phyloP scores from a whole-genome alignment of 2,329 filamentous ascomycete species.

The Fusarium algeriense region DNA sequence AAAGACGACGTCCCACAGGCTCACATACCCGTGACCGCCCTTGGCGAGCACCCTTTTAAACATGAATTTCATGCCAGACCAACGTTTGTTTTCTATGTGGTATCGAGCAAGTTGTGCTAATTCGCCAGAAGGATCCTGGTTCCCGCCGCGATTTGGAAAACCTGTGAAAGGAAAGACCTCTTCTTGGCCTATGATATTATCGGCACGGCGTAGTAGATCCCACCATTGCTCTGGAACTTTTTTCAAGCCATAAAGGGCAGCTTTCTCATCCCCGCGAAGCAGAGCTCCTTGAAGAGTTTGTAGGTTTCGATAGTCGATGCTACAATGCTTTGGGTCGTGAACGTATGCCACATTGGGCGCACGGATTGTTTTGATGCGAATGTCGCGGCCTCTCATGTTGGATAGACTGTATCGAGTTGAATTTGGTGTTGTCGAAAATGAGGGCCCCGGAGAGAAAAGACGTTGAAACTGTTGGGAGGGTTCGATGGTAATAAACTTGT shows the following conservation, averaged over 20 bases:
- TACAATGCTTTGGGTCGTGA: not conserved
- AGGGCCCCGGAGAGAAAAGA: not conserved
- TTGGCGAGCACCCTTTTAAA: conserved; percentile 46
- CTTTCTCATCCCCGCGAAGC: conserved; percentile 33
- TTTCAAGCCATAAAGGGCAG: conserved; percentile 15
- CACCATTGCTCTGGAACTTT: not conserved
- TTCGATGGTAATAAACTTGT: conserved; percentile 41
- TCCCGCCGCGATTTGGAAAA: too few relatives aligned
- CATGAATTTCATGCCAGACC: conserved; percentile 40
- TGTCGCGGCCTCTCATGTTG: conserved; percentile 22
- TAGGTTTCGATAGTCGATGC: conserved; percentile 17
- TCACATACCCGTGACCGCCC: conserved; percentile 46
- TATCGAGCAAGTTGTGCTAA: not conserved
- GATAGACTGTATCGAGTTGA: not conserved
- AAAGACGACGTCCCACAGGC: conserved; percentile 42
- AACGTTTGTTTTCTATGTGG: conserved; percentile 1
- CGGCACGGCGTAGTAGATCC: not conserved
- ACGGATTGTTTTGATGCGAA: not conserved
- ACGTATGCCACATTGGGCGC: too few relatives aligned
- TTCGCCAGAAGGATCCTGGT: not conserved
- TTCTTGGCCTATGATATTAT: not conserved
- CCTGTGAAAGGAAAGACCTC: not conserved
- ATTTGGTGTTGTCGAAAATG: conserved; percentile 2
- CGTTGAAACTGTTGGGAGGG: not conserved
- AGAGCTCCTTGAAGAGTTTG: conserved; percentile 33